A percentile compares a stretch with the other conserved stretches of the same genome.
These are phyloP conservation scores for Dillenia turbinata DNA, from an alignment of 164 flowering plant species.

Conservation along the genomic window DNA sequence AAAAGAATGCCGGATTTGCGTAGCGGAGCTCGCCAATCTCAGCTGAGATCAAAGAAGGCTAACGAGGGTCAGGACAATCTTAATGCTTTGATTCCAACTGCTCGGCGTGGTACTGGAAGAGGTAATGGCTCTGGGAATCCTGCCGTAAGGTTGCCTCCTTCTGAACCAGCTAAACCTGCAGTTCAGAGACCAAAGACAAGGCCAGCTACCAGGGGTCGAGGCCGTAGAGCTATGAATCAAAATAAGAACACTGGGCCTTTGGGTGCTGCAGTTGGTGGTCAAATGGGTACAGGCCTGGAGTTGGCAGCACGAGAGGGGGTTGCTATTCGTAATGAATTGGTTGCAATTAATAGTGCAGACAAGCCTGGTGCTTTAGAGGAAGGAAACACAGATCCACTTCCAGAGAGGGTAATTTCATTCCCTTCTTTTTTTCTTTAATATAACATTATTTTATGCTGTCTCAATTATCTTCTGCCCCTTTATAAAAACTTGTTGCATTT, in stretches of 20 bases:
- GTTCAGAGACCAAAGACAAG: constrained; percentile 18
- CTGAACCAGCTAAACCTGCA: constrained; percentile 11
- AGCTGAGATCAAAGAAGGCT: constrained; percentile 26
- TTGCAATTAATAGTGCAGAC: constrained; percentile 25
- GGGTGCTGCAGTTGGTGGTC: constrained; percentile 17
- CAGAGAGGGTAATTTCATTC: constrained; percentile 31
- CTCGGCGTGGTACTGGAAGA: constrained; percentile 26
- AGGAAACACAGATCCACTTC: constrained; percentile 36
- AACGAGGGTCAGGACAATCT: constrained; percentile 21
- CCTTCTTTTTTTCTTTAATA: too few species aligned
- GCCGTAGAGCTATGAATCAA: constrained; percentile 22
- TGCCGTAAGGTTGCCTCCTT: constrained; percentile 5
- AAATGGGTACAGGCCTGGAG: constrained; percentile 10
- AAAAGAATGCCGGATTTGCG: constrained; percentile 39
- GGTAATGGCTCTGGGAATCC: constrained; percentile 20
- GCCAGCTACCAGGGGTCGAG: constrained; percentile 28
- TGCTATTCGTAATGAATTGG: constrained; percentile 22
- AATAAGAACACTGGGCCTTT: constrained; percentile 24
- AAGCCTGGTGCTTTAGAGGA: constrained; percentile 31
- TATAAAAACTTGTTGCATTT: too few species aligned
- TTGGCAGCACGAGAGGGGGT: constrained; percentile 19
- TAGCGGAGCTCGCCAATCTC: constrained; percentile 33
- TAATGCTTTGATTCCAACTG: constrained; percentile 19
- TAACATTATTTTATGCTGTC: too few species aligned
- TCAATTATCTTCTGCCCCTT: too few species aligned